Percentiles rank a stretch among this genome's conserved stretches.
Evolutionary conservation across 2,329 filamentous ascomycete species (phyloP).

Genomic region (Fusarium chlamydosporum): DNA sequence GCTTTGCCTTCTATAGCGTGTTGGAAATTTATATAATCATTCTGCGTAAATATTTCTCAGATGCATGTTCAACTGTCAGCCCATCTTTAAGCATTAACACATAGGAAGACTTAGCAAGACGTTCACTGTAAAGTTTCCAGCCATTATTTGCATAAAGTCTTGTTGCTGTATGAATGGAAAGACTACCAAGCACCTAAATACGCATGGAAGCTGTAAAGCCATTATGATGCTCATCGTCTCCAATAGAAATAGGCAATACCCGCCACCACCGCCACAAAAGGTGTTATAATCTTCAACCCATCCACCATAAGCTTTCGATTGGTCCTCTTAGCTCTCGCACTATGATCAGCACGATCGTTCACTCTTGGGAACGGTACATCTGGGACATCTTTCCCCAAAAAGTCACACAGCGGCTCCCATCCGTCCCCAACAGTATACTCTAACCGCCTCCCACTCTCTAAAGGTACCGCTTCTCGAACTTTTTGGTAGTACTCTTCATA

Average conservation of each 20-base stretch:
- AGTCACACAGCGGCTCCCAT: slow-evolving; percentile 25
- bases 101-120: too few relatives aligned
- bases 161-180: too few relatives aligned
- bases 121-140: too few relatives aligned
- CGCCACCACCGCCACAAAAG: not conserved
- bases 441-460: slow-evolving; percentile 1
- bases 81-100: too few relatives aligned
- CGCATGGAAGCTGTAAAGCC: too few relatives aligned
- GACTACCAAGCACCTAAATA: too few relatives aligned
- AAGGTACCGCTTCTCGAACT: slow-evolving; percentile 6
- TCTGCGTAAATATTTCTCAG: too few relatives aligned
- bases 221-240: not conserved
- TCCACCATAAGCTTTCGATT: not conserved
- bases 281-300: rapidly evolving
- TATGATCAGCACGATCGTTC: slow-evolving; percentile 15
- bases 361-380: slow-evolving; percentile 17
- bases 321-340: not conserved
- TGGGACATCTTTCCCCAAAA: slow-evolving; percentile 22
- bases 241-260: not conserved
- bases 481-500: slow-evolving; percentile 16
- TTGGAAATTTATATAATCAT: not conserved
- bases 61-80: too few relatives aligned
- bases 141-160: too few relatives aligned
- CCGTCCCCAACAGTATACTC: slow-evolving; percentile 22
- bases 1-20: rapidly evolving